These are phyloP conservation scores for Fraxinus paxiana DNA, from an alignment of 305 asterid genomes.

Conservation along the genomic window DNA sequence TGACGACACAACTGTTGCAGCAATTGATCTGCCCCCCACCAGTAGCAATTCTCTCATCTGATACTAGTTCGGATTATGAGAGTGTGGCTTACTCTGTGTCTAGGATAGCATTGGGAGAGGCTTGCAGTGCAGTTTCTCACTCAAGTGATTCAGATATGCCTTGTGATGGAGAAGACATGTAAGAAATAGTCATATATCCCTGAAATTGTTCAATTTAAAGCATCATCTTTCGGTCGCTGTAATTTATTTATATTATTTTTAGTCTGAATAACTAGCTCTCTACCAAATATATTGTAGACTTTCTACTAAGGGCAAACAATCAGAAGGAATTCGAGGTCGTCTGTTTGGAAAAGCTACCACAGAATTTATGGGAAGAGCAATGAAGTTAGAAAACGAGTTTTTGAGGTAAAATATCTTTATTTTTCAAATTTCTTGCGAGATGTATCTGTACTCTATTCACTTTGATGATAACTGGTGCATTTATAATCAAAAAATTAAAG, in stretches of 20 bases:
- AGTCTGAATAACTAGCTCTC: not conserved
- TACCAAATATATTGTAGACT: conserved; percentile 34
- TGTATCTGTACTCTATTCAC: not conserved
- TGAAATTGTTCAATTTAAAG: conserved; percentile 19
- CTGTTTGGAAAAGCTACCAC: conserved; percentile 31
- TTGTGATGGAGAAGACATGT: conserved; percentile 41
- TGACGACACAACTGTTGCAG: conserved; percentile 74
- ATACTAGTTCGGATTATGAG: conserved; percentile 38
- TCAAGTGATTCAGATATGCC: conserved; percentile 30
- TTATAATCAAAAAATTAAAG: not conserved
- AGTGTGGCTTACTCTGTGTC: conserved; percentile 41
- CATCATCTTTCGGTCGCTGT: conserved; percentile 2
- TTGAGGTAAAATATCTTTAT: conserved; percentile 45
- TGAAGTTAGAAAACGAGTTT: conserved; percentile 55
- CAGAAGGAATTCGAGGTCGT: conserved; percentile 34
- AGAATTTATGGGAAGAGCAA: conserved; percentile 46
- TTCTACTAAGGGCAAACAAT: conserved; percentile 28
- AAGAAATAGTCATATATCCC: conserved; percentile 33
- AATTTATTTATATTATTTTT: conserved; percentile 11
- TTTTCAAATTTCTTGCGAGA: not conserved
- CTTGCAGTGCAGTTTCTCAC: conserved; percentile 45
- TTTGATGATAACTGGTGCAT: not conserved
- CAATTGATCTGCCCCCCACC: conserved; percentile 58
- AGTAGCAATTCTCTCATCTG: conserved; percentile 40
- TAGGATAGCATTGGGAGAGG: conserved; percentile 59